Evolutionary conservation across 2,329 filamentous ascomycete species (phyloP), one percentile per base, ranked within the genome.

Genomic region (Penicillium glabrum): DNA sequence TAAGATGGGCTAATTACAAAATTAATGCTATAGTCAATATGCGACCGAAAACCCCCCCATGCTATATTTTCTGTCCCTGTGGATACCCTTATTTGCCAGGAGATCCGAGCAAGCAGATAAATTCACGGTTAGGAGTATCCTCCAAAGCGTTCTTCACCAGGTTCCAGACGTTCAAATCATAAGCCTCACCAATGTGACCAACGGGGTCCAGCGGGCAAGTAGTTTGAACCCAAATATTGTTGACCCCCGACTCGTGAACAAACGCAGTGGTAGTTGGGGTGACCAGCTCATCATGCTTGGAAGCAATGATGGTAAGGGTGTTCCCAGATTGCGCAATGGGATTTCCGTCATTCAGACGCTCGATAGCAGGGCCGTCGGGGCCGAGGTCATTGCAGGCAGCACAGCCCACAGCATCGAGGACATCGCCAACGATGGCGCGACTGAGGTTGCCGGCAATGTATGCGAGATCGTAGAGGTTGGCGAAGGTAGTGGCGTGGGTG

Each of bases 91-190:
- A 46, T 46, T 53, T 72, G n/a, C 69, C 68, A 1, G 70, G 69
- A 1, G 69, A 68, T 2, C 70, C 70, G 37, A 67, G 8, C 45
- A 69, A 27, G 57, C 71, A 73, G 9, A 63, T 7, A 49, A 73
- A 72, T 45, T 64, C 41, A 26, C 67, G 54, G 21, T 67, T 27
- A 11, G 68, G 68, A 10, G 64, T 66, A 10, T 61, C 64, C 47
- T 72, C 67, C 54, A 75, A 50, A 16, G 69, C 72, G 55, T 75
- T 74, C 58, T 67, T 68, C 13, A 75, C 72, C 65, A 75, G 46
- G 53, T 75, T 71, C 73, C 73, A 75, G 11, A 75, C 72, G 57
- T 75, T 74, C 59, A 68, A 43, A 58, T 75, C 73, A 61, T 74
- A 75, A 11, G 70, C 72, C 62, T 73, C 69, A 1, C 70, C 72